phyloP scores from a whole-genome alignment of 2,329 filamentous ascomycete species.

The Chaetomiaceae sp. region DNA sequence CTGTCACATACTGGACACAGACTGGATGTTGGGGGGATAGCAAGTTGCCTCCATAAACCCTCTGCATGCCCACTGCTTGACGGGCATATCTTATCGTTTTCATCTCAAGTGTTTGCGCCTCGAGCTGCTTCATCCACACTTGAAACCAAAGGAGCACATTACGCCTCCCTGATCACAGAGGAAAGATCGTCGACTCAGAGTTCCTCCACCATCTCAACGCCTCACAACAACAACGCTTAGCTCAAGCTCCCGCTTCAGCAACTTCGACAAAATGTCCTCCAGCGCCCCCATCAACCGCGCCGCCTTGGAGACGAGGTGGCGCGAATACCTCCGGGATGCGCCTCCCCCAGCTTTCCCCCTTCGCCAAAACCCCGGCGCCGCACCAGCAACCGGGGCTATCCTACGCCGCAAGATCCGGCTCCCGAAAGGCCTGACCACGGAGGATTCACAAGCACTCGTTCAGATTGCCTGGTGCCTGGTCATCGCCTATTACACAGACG shows the following conservation, averaged over 20 bases:
- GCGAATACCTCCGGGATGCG: conserved; percentile 1
- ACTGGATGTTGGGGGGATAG: too few relatives aligned
- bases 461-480: conserved; percentile 5
- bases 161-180: too few relatives aligned
- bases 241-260: neutral
- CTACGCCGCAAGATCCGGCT: conserved; percentile 1
- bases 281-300: neutral
- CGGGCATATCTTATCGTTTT: neutral
- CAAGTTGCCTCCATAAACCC: neutral
- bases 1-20: neutral
- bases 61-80: neutral
- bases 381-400: neutral
- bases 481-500: neutral
- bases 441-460: neutral
- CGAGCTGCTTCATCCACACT: too few relatives aligned
- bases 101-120: too few relatives aligned
- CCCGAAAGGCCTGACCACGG: neutral
- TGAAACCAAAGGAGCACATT: too few relatives aligned
- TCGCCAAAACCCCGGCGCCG: neutral
- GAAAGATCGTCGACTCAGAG: too few relatives aligned
- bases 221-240: neutral
- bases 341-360: neutral
- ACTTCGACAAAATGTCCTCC: neutral
- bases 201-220: too few relatives aligned
- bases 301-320: neutral